These are phyloP conservation scores for Calonectria hongkongensis DNA, from an alignment of 2,329 filamentous ascomycete genomes.

Conservation along the genomic window DNA sequence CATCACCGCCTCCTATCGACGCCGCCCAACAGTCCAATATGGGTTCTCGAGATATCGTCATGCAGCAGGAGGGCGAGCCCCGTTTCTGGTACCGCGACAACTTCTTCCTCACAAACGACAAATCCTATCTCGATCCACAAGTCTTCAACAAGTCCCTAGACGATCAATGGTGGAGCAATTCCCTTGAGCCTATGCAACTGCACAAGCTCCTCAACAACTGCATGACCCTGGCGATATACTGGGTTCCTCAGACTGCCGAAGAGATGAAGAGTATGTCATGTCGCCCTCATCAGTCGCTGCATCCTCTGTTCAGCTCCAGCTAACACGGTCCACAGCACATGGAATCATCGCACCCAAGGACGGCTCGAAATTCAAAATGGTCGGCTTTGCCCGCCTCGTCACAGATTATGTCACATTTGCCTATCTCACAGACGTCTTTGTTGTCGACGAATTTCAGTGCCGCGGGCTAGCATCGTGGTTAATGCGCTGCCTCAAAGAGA, in stretches of 20 bases:
- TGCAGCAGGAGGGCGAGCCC: constrained; percentile 58
- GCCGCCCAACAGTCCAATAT: constrained; percentile 42
- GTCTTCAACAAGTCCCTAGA: constrained; percentile 74
- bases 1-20: not conserved
- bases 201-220: constrained; percentile 74
- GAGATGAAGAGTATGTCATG: constrained; percentile 63
- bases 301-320: not conserved
- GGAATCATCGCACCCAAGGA: constrained; percentile 56
- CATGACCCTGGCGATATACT: constrained; percentile 76
- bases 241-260: constrained; percentile 61
- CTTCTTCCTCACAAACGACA: constrained; percentile 78
- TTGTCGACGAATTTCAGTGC: constrained; percentile 75
- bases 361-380: constrained; percentile 59
- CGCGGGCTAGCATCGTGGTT: constrained; percentile 80
- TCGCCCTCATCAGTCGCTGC: constrained; percentile 53
- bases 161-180: constrained; percentile 77
- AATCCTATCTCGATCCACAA: constrained; percentile 70
- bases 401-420: constrained; percentile 82
- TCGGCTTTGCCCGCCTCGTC: constrained; percentile 72
- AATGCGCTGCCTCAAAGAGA: constrained; percentile 75
- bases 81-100: constrained; percentile 71
- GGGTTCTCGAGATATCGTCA: constrained; percentile 52
- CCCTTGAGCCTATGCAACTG: constrained; percentile 68
- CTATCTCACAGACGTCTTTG: constrained; percentile 81
- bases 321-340: constrained; percentile 54